Conservation (phyloP, 257 asterid species). For the Nicotiana benthamiana region DNA sequence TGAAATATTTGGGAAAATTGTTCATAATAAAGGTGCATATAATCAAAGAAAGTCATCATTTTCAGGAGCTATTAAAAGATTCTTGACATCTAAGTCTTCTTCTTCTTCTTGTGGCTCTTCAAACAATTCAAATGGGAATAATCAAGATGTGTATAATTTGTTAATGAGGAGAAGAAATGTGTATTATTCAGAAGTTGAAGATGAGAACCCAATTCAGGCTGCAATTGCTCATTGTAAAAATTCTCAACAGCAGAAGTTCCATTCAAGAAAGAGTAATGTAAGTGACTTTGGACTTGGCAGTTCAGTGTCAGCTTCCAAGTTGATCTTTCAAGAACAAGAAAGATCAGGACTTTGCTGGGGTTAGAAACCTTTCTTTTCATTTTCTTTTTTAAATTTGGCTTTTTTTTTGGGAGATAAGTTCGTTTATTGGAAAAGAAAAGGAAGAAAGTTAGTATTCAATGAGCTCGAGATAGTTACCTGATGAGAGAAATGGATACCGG, state of each 20-base stretch:
- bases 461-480: no score
- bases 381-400: not conserved
- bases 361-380: constrained; percentile 5
- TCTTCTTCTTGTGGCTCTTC: constrained; percentile 17
- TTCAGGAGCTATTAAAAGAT: constrained; percentile 58
- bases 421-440: no score
- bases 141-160: constrained; percentile 15
- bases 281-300: constrained; percentile 30
- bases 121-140: constrained; percentile 21
- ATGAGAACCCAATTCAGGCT: constrained; percentile 70
- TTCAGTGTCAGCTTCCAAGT: constrained; percentile 27
- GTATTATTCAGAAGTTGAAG: constrained; percentile 31
- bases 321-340: constrained; percentile 29
- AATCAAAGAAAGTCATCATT: constrained; percentile 68
- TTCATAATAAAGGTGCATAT: not conserved
- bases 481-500: no score
- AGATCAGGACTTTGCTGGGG: constrained; percentile 34
- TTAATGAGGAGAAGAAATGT: constrained; percentile 36
- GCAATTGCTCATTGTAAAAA: constrained; percentile 87
- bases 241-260: constrained; percentile 35
- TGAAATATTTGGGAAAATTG: constrained; percentile 45
- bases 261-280: constrained; percentile 25
- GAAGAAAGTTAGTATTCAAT: no score
- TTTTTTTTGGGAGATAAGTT: not conserved
- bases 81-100: constrained; percentile 31